These are phyloP conservation scores for Wickerhamiella alocasiicola DNA, from an alignment of 805 yeast genomes.

Conservation along the genomic window DNA sequence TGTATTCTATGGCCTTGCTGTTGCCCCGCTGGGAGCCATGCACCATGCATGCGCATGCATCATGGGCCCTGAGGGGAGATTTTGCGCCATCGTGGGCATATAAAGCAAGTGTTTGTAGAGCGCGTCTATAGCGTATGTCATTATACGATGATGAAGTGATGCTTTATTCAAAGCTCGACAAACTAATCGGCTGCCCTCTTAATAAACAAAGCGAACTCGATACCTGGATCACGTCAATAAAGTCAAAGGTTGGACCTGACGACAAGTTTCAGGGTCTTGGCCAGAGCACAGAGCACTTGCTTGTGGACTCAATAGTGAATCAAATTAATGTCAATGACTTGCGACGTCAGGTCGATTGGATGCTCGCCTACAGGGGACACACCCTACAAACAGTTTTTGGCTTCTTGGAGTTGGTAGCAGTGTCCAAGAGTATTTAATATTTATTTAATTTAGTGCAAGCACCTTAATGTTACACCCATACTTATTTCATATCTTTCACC, in stretches of 20 bases:
- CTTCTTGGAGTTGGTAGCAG: conserved; percentile 10
- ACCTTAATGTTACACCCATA: too few relatives aligned
- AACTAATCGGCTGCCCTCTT: conserved; percentile 1
- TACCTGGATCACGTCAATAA: conserved; percentile 4
- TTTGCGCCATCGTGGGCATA: too few relatives aligned
- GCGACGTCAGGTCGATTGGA: conserved; percentile 12
- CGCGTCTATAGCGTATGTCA: too few relatives aligned
- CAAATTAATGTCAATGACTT: conserved; percentile 10
- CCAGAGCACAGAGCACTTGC: conserved; percentile 4
- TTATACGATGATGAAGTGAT: not conserved
- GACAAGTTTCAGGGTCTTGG: not conserved
- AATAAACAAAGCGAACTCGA: conserved; percentile 2
- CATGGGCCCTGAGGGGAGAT: too few relatives aligned
- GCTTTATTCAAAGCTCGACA: conserved; percentile 5
- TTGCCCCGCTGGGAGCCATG: too few relatives aligned
- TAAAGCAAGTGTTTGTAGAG: too few relatives aligned
- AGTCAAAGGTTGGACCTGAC: not conserved
- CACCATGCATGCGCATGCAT: too few relatives aligned
- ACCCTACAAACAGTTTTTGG: conserved; percentile 11
- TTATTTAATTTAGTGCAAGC: conserved; percentile 5
- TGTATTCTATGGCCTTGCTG: too few relatives aligned
- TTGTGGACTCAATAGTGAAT: conserved; percentile 11
- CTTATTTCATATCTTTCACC: too few relatives aligned
- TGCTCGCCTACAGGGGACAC: conserved; percentile 12
- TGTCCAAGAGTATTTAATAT: conserved; percentile 1